Conservation (phyloP, 768 basidiomycete genomes). For the Lentinula sp. region DNA sequence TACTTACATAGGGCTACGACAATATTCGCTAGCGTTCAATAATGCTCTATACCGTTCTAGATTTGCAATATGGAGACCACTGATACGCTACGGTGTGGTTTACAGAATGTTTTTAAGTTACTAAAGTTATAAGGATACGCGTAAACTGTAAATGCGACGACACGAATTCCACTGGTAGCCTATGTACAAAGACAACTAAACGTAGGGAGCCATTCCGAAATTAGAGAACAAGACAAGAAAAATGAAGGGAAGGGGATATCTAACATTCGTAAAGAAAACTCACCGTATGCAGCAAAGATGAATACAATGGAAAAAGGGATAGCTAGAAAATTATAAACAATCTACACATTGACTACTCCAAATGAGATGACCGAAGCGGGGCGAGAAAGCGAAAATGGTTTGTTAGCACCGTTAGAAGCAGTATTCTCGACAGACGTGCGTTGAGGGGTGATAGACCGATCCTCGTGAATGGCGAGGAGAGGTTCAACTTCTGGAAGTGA, state of each 20-base stretch:
- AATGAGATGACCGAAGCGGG: slow-evolving; percentile 51
- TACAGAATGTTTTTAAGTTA: not conserved
- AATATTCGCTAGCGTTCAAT: too few relatives aligned
- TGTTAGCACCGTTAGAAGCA: not conserved
- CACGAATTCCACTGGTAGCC: not conserved
- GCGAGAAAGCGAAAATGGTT: slow-evolving; percentile 34
- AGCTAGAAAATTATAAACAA: not conserved
- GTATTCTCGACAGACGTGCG: not conserved
- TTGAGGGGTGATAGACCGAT: not conserved
- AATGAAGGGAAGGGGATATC: not conserved
- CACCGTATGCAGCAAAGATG: not conserved
- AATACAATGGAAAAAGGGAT: not conserved
- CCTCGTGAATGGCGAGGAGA: not conserved
- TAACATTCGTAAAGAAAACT: not conserved
- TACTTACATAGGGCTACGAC: too few relatives aligned
- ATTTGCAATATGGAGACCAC: not conserved
- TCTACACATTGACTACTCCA: slow-evolving; percentile 15
- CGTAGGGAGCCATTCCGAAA: not conserved
- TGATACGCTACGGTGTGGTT: not conserved
- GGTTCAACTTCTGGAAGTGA: slow-evolving; percentile 1
- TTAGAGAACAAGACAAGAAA: not conserved
- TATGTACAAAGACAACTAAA: not conserved
- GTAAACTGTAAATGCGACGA: not conserved
- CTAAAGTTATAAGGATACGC: not conserved
- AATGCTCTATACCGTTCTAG: not conserved